Base-by-base conservation (phyloP, 2,329 filamentous ascomycete genomes). In the Colletotrichum paranaense region DNA sequence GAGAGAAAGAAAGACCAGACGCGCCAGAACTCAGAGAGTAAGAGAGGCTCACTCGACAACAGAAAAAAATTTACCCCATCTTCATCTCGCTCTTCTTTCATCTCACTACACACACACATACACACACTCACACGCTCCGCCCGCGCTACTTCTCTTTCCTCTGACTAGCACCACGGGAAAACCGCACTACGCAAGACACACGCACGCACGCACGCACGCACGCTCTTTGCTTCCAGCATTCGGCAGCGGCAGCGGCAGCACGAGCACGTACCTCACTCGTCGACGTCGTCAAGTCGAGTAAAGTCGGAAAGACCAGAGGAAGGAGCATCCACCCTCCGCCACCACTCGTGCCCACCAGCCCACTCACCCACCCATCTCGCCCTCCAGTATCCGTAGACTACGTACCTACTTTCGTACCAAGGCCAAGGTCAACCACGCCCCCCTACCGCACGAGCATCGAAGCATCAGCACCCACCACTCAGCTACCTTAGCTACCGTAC, bases 361-460 rank as follows among this genome's bases (percentile, higher is more conserved):
- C 68, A 42, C 56, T 30, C 49, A 62, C 68, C 32, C 19, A 53
- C 53, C 65, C 56, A 71, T 63, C 57, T 52, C 32, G 42, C 60
- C 60, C 52, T 66, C 38, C 38, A 42, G 38, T 42, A 19, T 19
- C 5, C 16, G 16, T 42, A 42, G 16, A 35, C 32, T 35, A 35
- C 16, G 38, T 16, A 19, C 38, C 16, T 42, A 7, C 38, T 42
- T 19, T 26, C 35, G 67, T 26, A 65, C 53, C 53, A 22, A 65
- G 53, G 53, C 67, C 53, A 65, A 69, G 22, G 59, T 38, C 67
- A 42, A 52, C 67, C 60, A 66, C 67, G 60, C 67, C 67, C 67
- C 53, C 53, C 60, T 52, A 65, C 67, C 55, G 30, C 28, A 65
- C 62, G 35, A 35, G 55, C 68, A 46, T 28, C 46, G 53, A 49